These are phyloP conservation scores for Colletotrichum sp. DNA, from an alignment of 2,329 filamentous ascomycete genomes.

Conservation along the genomic window DNA sequence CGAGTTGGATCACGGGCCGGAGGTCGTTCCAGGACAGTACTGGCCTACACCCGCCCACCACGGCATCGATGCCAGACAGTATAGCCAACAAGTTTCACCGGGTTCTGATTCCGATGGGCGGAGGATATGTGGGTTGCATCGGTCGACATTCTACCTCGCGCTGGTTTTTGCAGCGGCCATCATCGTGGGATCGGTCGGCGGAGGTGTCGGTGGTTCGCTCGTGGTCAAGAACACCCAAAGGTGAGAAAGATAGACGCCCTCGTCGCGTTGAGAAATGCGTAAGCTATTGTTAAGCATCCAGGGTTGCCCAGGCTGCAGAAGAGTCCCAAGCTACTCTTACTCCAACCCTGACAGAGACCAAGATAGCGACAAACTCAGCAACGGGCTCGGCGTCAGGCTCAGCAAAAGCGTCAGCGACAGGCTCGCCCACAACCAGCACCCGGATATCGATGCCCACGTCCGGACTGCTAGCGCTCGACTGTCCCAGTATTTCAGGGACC, in stretches of 20 bases:
- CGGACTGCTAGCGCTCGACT: neutral
- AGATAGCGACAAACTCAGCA: neutral
- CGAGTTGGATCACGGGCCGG: neutral
- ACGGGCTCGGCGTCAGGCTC: neutral
- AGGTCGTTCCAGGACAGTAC: neutral
- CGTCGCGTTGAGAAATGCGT: fast-evolving
- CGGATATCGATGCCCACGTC: neutral
- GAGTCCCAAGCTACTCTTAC: neutral
- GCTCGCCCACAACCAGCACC: neutral
- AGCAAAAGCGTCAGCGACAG: neutral
- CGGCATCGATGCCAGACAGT: neutral
- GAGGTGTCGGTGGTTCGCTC: neutral
- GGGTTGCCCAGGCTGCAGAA: neutral
- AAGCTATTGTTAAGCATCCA: neutral
- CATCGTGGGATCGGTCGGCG: neutral
- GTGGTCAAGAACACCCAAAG: neutral
- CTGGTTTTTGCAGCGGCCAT: neutral
- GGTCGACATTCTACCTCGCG: neutral
- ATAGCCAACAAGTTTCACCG: neutral
- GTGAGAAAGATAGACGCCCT: neutral
- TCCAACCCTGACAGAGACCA: neutral
- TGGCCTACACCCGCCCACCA: neutral
- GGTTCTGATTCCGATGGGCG: neutral
- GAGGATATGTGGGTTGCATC: neutral
- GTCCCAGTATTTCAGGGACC: neutral